phyloP scores from a whole-genome alignment of 495 filamentous ascomycete genomes.

The Pseudoneurospora amorphoporcata region DNA sequence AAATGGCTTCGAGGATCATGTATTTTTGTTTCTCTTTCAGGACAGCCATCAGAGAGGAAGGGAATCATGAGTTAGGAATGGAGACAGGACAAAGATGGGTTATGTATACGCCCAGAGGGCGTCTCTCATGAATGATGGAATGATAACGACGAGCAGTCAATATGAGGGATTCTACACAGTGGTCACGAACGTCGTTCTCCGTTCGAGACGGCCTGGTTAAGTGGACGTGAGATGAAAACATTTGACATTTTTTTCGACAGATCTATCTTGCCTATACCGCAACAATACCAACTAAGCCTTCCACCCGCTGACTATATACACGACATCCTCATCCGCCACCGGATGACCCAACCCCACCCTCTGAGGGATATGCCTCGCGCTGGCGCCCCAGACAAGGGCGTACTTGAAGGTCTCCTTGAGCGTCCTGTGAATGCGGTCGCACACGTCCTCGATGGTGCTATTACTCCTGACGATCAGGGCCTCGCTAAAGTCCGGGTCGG shows the following conservation, averaged over 20 bases:
- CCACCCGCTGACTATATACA: conserved; percentile 84
- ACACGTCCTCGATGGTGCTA: conserved; percentile 92
- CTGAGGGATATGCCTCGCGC: conserved; percentile 89
- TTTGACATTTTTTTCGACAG: neutral
- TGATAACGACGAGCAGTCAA: neutral
- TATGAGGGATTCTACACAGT: neutral
- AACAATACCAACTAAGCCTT: conserved; percentile 31
- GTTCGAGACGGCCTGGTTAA: neutral
- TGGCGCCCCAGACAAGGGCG: conserved; percentile 94
- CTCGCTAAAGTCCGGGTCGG: conserved; percentile 83
- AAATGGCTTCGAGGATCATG: neutral
- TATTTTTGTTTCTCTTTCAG: neutral
- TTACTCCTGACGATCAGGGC: conserved; percentile 85
- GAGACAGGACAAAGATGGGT: neutral
- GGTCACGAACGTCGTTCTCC: neutral
- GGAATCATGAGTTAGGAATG: neutral
- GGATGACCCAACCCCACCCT: conserved; percentile 79
- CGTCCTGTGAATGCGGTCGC: conserved; percentile 87
- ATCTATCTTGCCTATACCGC: neutral
- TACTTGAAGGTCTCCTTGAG: conserved; percentile 99
- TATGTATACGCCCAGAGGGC: neutral
- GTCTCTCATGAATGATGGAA: neutral
- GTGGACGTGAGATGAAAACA: neutral
- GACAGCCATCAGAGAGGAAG: neutral
- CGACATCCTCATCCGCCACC: conserved; percentile 93